Conservation (phyloP, 345 rosid genomes). For the Iberis pinnata region DNA sequence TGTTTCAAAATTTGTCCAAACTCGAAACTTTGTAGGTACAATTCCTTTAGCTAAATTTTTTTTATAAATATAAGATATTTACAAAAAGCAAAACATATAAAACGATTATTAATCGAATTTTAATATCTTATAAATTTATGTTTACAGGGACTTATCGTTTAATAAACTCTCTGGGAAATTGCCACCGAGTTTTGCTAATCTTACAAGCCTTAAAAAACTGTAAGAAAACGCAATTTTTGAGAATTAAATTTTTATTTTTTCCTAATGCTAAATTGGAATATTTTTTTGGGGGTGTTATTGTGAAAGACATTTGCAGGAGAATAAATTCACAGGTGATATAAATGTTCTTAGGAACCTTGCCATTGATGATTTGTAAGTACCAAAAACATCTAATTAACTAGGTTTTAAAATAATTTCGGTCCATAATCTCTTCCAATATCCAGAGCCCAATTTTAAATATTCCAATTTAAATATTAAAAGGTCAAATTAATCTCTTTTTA, state of each 20-base stretch:
- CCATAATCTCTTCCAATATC: too few relatives aligned
- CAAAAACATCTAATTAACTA: background rate
- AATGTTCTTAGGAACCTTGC: constrained; percentile 62
- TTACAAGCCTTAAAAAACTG: constrained; percentile 51
- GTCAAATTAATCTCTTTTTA: too few relatives aligned
- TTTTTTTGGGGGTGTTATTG: background rate
- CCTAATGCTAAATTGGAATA: background rate
- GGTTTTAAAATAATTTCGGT: too few relatives aligned
- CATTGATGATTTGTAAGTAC: constrained; percentile 60
- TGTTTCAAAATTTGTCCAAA: constrained; percentile 68
- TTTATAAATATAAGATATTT: background rate
- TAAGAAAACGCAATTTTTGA: constrained; percentile 47
- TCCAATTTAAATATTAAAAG: too few relatives aligned
- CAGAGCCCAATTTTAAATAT: too few relatives aligned
- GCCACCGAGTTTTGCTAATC: constrained; percentile 58
- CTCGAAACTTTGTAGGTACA: constrained; percentile 64
- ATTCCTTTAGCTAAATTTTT: constrained; percentile 17
- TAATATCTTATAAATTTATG: constrained; percentile 7
- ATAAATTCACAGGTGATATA: constrained; percentile 62
- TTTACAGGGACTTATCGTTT: constrained; percentile 60
- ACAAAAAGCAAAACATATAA: too few relatives aligned
- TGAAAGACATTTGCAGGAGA: constrained; percentile 64
- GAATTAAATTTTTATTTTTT: background rate
- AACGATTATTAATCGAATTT: too few relatives aligned
- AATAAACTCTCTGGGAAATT: constrained; percentile 64